A percentile compares a stretch with the other conserved stretches of the same genome.
These are phyloP conservation scores for Ophiocordyceps sinensis DNA, from an alignment of 2,329 filamentous ascomycete genomes.

Conservation along the genomic window DNA sequence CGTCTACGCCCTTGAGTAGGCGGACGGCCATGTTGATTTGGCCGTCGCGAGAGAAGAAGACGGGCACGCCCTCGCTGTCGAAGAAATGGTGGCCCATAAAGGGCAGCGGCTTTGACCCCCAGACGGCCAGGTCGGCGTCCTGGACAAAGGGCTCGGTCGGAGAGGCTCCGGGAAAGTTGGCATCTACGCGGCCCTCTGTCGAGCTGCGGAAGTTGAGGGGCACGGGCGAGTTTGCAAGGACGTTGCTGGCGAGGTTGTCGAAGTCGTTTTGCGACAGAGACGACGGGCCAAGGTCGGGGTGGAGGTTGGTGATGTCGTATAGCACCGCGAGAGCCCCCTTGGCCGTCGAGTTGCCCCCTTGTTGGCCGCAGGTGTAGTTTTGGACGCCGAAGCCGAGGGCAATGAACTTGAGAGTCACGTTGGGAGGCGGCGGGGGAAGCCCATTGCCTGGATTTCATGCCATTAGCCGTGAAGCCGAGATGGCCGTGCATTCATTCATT, in stretches of 20 bases:
- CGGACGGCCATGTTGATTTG: slow-evolving; percentile 26
- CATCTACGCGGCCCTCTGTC: slow-evolving; percentile 7
- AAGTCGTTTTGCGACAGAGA: slow-evolving; percentile 25
- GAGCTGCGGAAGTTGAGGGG: slow-evolving; percentile 31
- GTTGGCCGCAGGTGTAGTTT: slow-evolving; percentile 47
- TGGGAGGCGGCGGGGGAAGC: slow-evolving; percentile 25
- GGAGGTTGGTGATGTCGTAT: slow-evolving; percentile 39
- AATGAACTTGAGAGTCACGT: slow-evolving; percentile 34
- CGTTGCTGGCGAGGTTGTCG: slow-evolving; percentile 21
- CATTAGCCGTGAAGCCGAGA: too few species aligned
- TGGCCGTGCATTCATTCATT: too few species aligned
- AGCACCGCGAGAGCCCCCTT: slow-evolving; percentile 43
- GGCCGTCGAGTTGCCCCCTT: slow-evolving; percentile 20
- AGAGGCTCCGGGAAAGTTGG: slow-evolving; percentile 20
- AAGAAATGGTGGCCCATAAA: slow-evolving; percentile 57
- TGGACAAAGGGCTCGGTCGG: slow-evolving; percentile 29
- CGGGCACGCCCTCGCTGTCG: slow-evolving; percentile 35
- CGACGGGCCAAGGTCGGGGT: slow-evolving; percentile 24
- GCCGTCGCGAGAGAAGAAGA: slow-evolving; percentile 38
- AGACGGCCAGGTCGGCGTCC: slow-evolving; percentile 22
- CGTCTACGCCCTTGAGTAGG: slow-evolving; percentile 33
- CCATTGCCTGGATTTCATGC: not conserved
- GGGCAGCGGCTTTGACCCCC: slow-evolving; percentile 16
- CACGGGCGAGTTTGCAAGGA: slow-evolving; percentile 25
- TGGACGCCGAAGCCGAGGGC: slow-evolving; percentile 51